Conservation (phyloP, 495 filamentous ascomycete species). For the Daldinia bambusicola region DNA sequence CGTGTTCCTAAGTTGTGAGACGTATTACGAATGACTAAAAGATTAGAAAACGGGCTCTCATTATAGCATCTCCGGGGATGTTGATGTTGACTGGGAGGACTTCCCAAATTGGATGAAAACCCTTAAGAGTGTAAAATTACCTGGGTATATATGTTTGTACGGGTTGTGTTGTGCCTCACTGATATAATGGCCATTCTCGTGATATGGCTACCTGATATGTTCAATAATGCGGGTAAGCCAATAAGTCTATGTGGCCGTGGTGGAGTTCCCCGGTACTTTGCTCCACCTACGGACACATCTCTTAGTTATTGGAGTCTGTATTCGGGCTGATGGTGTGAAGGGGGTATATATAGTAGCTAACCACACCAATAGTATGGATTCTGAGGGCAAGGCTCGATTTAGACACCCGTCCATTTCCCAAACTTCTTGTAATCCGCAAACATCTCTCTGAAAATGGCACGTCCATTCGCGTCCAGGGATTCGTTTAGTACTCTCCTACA, state of each 20-base stretch:
- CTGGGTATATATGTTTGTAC: neutral
- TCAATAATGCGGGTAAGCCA: neutral
- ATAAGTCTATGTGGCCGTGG: neutral
- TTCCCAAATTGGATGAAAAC: neutral
- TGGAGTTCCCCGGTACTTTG: neutral
- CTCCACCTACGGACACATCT: conserved; percentile 22
- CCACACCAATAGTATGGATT: conserved; percentile 13
- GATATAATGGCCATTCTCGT: neutral
- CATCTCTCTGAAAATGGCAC: conserved; percentile 76
- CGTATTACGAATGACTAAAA: neutral
- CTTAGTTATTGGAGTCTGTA: conserved; percentile 14
- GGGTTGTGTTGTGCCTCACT: neutral
- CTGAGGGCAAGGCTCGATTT: conserved; percentile 15
- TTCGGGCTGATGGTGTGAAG: conserved; percentile 18
- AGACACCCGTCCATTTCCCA: conserved; percentile 74
- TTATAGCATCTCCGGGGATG: conserved; percentile 2
- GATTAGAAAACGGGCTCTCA: neutral
- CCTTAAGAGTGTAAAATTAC: neutral
- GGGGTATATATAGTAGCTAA: conserved; percentile 23
- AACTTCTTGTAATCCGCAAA: conserved; percentile 75
- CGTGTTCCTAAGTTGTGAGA: conserved; percentile 3
- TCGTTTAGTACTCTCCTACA: conserved; percentile 73
- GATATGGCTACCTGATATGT: neutral
- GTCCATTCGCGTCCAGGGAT: conserved; percentile 71
- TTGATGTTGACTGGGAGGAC: neutral